phyloP scores from a whole-genome alignment of 2,329 filamentous ascomycete species.

The Cordyceps farinosa region DNA sequence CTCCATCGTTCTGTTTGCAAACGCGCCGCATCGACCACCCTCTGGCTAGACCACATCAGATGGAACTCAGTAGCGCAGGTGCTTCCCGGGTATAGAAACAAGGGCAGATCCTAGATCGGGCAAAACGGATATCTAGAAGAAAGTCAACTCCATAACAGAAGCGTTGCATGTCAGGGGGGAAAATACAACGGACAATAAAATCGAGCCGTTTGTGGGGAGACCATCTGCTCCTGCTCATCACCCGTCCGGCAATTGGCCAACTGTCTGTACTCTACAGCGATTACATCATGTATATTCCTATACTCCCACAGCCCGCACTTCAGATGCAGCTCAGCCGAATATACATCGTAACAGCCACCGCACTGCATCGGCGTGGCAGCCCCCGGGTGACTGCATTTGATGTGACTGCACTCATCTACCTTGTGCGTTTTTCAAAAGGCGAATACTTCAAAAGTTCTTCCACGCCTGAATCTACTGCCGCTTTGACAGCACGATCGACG shows the following conservation, averaged over 20 bases:
- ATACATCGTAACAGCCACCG: background rate
- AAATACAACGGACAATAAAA: background rate
- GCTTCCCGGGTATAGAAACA: background rate
- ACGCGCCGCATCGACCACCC: background rate
- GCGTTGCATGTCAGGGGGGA: too few relatives aligned
- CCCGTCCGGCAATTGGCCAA: background rate
- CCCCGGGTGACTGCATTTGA: constrained; percentile 9
- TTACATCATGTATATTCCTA: background rate
- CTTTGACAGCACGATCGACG: background rate
- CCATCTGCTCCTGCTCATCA: constrained; percentile 1
- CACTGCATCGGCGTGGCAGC: background rate
- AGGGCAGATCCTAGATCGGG: background rate
- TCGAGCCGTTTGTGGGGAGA: background rate
- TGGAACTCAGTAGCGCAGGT: constrained; percentile 1
- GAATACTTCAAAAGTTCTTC: background rate
- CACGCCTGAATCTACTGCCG: background rate
- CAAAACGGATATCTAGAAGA: background rate
- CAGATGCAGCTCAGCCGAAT: constrained; percentile 15
- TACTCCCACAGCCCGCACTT: background rate
- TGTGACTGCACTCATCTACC: constrained; percentile 11
- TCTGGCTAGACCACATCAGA: background rate
- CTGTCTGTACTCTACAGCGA: background rate
- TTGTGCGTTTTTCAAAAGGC: background rate
- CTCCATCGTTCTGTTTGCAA: constrained; percentile 14
- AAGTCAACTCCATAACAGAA: background rate